Evolutionary conservation across 1,284 basidiomycete genomes (phyloP).

Genomic region (Papiliotrema laurentii): DNA sequence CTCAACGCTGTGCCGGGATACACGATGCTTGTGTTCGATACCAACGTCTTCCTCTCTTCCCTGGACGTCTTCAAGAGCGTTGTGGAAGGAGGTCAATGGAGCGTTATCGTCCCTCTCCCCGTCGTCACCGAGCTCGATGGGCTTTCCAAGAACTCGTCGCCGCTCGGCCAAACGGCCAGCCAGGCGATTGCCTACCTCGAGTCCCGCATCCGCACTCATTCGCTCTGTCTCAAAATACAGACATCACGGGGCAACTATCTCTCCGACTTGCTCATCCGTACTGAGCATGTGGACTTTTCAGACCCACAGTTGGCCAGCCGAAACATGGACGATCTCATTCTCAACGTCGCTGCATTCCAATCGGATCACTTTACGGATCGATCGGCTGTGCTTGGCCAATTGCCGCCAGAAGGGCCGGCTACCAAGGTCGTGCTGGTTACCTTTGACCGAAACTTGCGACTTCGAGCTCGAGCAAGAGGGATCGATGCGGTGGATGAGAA

Average conservation of each 20-base stretch:
- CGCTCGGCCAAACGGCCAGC: constrained; percentile 62
- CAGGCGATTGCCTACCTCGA: constrained; percentile 71
- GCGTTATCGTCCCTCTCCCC: constrained; percentile 81
- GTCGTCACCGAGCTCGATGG: constrained; percentile 97
- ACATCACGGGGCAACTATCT: constrained; percentile 94
- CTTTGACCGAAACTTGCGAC: constrained; percentile 72
- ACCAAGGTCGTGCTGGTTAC: constrained; percentile 84
- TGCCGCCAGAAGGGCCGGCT: constrained; percentile 43
- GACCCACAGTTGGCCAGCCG: constrained; percentile 7
- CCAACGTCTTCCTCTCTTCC: constrained; percentile 84
- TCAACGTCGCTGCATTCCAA: constrained; percentile 88
- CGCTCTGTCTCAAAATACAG: constrained; percentile 81
- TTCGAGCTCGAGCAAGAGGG: constrained; percentile 44
- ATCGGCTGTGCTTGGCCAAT: constrained; percentile 59
- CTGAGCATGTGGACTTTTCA: constrained; percentile 70
- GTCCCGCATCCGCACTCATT: constrained; percentile 67
- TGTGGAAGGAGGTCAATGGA: constrained; percentile 79
- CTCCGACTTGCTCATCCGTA: constrained; percentile 71
- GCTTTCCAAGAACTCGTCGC: constrained; percentile 62
- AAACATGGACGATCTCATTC: constrained; percentile 86
- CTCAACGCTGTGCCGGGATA: constrained; percentile 76
- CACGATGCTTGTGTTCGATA: constrained; percentile 86
- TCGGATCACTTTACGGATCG: constrained; percentile 87
- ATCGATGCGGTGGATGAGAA: constrained; percentile 46
- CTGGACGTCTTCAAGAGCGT: constrained; percentile 67